Evolutionary conservation across 495 filamentous ascomycete species (phyloP).

Genomic region (Clavariopsis aquatica): DNA sequence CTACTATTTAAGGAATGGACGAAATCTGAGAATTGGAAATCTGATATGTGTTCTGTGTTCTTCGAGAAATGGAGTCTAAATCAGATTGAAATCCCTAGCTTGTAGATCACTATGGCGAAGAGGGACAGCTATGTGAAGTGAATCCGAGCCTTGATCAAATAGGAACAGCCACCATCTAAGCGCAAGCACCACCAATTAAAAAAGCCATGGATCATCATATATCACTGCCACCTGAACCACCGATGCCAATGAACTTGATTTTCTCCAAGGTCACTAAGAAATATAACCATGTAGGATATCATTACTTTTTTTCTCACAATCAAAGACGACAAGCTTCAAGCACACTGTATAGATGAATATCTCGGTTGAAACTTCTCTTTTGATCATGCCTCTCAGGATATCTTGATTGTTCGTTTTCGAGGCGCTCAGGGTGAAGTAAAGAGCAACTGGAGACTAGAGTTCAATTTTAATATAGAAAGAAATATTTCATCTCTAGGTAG

Average conservation of each 20-base stretch:
- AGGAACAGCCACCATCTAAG: not conserved
- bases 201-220: conserved; percentile 1
- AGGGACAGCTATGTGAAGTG: not conserved
- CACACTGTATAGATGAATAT: not conserved
- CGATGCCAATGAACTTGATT: not conserved
- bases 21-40: too few relatives aligned
- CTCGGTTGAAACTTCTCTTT: not conserved
- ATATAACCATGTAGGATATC: conserved; percentile 6
- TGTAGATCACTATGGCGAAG: not conserved
- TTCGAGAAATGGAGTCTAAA: not conserved
- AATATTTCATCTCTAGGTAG: not conserved
- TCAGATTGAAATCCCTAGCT: not conserved
- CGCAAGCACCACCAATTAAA: not conserved
- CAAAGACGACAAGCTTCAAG: not conserved
- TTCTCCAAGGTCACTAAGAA: not conserved
- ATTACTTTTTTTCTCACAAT: not conserved
- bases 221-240: not conserved
- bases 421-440: not conserved
- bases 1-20: too few relatives aligned
- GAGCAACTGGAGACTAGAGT: not conserved
- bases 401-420: not conserved
- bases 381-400: not conserved
- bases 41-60: too few relatives aligned
- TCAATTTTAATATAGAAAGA: not conserved
- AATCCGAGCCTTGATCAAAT: not conserved